Conservation (phyloP, 306 rosid species). For the Trifolium repens region DNA sequence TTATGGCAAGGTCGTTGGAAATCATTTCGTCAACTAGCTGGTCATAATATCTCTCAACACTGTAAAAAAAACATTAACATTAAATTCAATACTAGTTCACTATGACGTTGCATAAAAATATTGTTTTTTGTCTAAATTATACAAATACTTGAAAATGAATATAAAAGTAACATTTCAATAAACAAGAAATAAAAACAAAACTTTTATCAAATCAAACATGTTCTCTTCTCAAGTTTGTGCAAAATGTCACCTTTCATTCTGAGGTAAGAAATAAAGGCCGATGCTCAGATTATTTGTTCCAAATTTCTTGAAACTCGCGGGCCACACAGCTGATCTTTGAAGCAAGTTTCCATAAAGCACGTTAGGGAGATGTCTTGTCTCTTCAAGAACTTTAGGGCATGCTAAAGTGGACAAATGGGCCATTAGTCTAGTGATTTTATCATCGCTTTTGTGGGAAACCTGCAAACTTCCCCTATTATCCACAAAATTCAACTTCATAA, state of each 20-base stretch:
- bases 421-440: constrained; percentile 40
- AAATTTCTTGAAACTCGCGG: constrained; percentile 52
- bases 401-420: constrained; percentile 74
- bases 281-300: constrained; percentile 58
- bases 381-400: constrained; percentile 56
- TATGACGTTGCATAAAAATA: neutral
- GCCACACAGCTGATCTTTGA: constrained; percentile 67
- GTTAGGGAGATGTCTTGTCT: constrained; percentile 55
- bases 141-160: neutral
- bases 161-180: neutral
- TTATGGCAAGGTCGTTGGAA: constrained; percentile 61
- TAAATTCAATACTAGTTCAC: neutral
- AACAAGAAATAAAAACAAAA: neutral
- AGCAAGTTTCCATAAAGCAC: constrained; percentile 50
- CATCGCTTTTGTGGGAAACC: constrained; percentile 37
- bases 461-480: constrained; percentile 62
- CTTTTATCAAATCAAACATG: constrained; percentile 7
- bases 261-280: constrained; percentile 78
- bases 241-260: constrained; percentile 54
- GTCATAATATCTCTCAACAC: constrained; percentile 54
- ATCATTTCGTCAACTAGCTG: constrained; percentile 54
- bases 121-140: neutral
- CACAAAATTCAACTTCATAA: constrained; percentile 38
- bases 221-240: neutral
- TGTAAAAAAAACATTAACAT: constrained; percentile 22